Base-by-base conservation (phyloP, 2,329 filamentous ascomycete species). In the Hymenoscyphus linearis region DNA sequence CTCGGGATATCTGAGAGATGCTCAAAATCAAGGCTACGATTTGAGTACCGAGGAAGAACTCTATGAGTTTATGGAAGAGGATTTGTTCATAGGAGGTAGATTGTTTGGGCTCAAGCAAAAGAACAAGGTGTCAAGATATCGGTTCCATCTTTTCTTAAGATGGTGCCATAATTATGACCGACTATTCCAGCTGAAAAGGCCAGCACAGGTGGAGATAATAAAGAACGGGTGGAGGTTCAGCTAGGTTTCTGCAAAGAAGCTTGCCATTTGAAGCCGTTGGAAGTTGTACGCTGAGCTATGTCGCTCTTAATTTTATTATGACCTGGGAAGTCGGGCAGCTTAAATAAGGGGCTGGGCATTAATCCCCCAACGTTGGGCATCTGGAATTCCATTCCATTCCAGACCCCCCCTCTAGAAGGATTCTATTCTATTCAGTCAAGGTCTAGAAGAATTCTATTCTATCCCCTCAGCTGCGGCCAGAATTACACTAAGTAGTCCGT, bases 121-220 rank as follows among this genome's bases (percentile, higher is more conserved):
- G 37, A 40, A 25, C 9, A 50, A 50, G 44, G 44, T 50, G 26
- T 50, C 58, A 52, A 36, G 6, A 31, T n/a, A 35, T 26, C 55
- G 34, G 40, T 60, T 60, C 16, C 16, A 35, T 26, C 47, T 60
- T 34, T 56, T 47, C 22, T 60, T 60, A 18, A 52, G 52, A 40
- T 60, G 58, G 36, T 56, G 52, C 50, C 14, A 52, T 52, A 13
- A 57, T 50, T 50, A 50, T 50, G 44, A 50, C 2, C 44, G 25
- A 4, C 25, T 50, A 26, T 50, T 50, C 22, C 10, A 18, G 18
- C 22, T 50, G 18, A 13, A 50, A 4, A 50, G 22, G 25, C 44
- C 44, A 10, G 22, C 13, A 3, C 22, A 25, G 44, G 44, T 50
- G 44, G 25, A 50, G 18, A 50, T 12, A 3, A 25, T 50, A 25